Base-by-base conservation (phyloP, 1,284 basidiomycete species). In the Ganoderma leucocontextum region DNA sequence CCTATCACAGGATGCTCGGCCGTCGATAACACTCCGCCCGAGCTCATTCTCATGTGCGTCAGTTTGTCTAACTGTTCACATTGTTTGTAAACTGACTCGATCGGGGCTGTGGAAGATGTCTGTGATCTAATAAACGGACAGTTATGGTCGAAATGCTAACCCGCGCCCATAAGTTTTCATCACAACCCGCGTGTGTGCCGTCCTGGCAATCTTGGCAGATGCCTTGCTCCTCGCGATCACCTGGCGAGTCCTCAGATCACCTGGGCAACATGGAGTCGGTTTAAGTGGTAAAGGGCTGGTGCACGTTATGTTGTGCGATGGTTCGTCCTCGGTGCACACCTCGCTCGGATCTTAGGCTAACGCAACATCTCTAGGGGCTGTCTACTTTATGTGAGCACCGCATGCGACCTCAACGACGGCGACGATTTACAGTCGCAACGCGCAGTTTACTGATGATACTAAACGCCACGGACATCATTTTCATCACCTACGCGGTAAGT, bases 211-310 rank as follows among this genome's bases (percentile, higher is more conserved):
- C 9, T 47, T 47, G 44, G 44, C 44, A 7, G 44, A 47, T 8
- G 44, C 44, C n/a, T n/a, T 47, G 44, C 44, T 47, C 44, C 44
- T 47, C 44, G 44, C 44, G 44, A 47, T 47, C 44, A 47, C 44
- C 44, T 47, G 44, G 44, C 44, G n/a, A 22, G n/a, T 47, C 44
- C 44, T 47, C n/a, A n/a, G 44, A 22, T n/a, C 44, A 10, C 9
- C 44, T 9, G 44, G 44, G 2, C 44, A 22, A 22, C n/a, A 7
- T 22, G 44, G n/a, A n/a, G 9, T 47, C 44, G 10, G 8, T 47
- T 47, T 47, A 8, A 17, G 44, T 22, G 44, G n/a, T 4, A 47
- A 22, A 10, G 44, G 44, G n/a, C 44, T 47, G 44, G 44, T 47
- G n/a, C 22, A 47, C 8, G 44, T 47, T 22, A 47, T 47, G n/a